phyloP scores from a whole-genome alignment of 139 green algal species.

The Micractinium sp. region DNA sequence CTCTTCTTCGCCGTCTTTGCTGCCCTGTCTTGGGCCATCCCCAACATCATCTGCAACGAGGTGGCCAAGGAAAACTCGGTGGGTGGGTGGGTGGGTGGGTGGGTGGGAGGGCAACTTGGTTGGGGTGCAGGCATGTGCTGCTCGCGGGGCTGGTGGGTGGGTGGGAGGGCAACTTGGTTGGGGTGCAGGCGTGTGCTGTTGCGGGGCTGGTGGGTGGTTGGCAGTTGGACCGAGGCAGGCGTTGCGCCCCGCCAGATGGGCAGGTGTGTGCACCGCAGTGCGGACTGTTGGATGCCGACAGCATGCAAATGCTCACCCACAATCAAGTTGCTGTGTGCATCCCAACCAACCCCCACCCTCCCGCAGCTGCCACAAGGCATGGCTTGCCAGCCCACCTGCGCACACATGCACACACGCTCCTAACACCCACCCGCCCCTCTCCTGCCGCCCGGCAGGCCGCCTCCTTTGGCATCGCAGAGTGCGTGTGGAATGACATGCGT shows the following conservation, averaged over 20 bases:
- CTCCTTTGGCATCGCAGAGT: conserved; percentile 1
- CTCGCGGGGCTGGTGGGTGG: not conserved
- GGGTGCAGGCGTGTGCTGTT: not conserved
- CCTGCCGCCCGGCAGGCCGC: not conserved
- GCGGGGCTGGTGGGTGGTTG: too few relatives aligned
- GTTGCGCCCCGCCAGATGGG: too few relatives aligned
- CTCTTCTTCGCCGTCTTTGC: not conserved
- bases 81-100: not conserved
- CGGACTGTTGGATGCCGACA: too few relatives aligned
- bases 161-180: not conserved
- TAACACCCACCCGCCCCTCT: too few relatives aligned
- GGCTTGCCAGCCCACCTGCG: too few relatives aligned
- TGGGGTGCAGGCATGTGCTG: too few relatives aligned
- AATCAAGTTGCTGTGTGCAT: too few relatives aligned
- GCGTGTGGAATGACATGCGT: not conserved
- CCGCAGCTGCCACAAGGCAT: too few relatives aligned
- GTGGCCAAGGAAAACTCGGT: conserved; percentile 29
- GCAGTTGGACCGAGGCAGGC: not conserved
- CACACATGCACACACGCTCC: too few relatives aligned
- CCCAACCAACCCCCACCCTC: too few relatives aligned
- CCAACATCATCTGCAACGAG: conserved; percentile 19
- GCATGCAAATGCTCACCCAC: too few relatives aligned
- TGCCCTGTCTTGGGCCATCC: not conserved
- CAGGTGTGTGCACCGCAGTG: too few relatives aligned
- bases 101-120: not conserved